Conservation (phyloP, 108 stramenopile genomes). For the Chaetoceros tenuissimus region DNA sequence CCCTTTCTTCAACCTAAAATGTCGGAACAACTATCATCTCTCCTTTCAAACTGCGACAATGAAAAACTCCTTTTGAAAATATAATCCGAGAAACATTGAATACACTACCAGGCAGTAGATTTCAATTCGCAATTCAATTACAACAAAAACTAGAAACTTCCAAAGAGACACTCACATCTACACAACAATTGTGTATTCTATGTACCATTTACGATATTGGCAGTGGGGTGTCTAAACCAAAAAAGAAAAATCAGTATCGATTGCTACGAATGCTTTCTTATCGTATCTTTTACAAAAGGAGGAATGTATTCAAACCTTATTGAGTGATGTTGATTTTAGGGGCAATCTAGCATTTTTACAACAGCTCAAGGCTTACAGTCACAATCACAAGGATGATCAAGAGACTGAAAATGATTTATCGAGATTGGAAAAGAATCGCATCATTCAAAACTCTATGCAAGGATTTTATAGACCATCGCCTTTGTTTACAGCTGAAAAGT, state of each 20-base stretch:
- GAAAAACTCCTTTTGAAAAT: neutral
- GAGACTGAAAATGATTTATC: neutral
- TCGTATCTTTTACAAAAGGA: neutral
- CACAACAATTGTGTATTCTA: neutral
- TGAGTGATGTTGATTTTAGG: neutral
- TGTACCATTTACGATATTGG: neutral
- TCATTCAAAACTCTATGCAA: conserved; percentile 7
- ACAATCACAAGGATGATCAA: neutral
- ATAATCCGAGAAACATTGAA: neutral
- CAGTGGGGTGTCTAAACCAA: neutral
- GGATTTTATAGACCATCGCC: conserved; percentile 42
- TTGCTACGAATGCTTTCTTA: neutral
- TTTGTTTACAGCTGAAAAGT: conserved; percentile 3
- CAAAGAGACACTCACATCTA: neutral
- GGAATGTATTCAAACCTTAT: neutral
- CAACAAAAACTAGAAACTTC: neutral
- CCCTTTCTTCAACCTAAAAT: too few species aligned
- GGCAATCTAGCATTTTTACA: neutral
- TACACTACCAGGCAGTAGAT: neutral
- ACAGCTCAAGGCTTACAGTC: too few species aligned
- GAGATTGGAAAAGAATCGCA: neutral
- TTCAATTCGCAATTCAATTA: neutral
- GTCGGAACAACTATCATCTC: neutral
- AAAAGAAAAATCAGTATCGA: neutral
- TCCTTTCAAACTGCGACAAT: neutral